phyloP scores from a whole-genome alignment of 345 rosid genomes.

The Pelargonium nanum region DNA sequence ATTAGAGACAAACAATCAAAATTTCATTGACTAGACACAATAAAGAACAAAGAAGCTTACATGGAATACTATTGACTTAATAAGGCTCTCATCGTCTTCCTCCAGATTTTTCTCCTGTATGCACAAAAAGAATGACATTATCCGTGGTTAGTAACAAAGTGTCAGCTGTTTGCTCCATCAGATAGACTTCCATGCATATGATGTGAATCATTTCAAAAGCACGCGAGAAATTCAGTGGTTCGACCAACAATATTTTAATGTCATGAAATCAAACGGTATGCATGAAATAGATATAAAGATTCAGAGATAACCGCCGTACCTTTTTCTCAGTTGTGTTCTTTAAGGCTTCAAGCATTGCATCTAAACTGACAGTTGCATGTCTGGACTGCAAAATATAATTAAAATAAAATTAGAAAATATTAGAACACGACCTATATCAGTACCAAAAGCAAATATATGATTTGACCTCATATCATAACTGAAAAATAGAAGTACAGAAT shows the following conservation, averaged over 20 bases:
- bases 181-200: no score
- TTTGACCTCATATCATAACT: no score
- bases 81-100: constrained; percentile 15
- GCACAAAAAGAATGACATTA: background rate
- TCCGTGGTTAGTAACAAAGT: no score
- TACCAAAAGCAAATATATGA: background rate
- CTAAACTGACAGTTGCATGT: constrained; percentile 80
- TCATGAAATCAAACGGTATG: no score
- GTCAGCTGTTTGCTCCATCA: no score
- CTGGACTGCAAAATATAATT: constrained; percentile 63
- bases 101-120: constrained; percentile 16
- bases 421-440: no score
- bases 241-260: no score
- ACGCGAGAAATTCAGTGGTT: no score
- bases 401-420: no score
- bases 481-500: no score
- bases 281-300: no score
- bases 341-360: constrained; percentile 85
- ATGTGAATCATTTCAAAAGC: no score
- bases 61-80: constrained; percentile 15
- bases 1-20: background rate
- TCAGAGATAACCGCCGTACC: constrained; percentile 34
- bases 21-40: background rate
- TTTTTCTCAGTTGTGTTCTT: constrained; percentile 52
- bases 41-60: constrained; percentile 2